Base-by-base conservation (phyloP, 768 basidiomycete genomes). In the Psilocybe azurescens region DNA sequence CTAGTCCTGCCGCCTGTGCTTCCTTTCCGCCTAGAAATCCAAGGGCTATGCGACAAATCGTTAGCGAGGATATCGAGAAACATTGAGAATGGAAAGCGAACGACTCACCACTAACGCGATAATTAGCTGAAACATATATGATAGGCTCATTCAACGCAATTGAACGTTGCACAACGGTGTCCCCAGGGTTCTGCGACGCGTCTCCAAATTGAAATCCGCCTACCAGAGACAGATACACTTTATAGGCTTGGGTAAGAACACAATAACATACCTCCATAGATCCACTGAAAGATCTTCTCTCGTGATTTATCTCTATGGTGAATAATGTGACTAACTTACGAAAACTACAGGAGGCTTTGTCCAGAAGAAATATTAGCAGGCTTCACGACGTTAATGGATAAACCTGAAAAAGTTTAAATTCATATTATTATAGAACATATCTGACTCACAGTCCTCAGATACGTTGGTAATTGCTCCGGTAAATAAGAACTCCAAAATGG, bases 11-110 rank as follows among this genome's bases (percentile, higher is more conserved):
- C 4, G 62, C 72, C 29, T 75, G 72, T 4, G 77, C 72, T 61
- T 81, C 75, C 54, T 78, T 66, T 9, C 79, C 74, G 1, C 70
- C 78, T 24, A 81, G 52, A 54, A 81, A 82, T 1, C 81, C 82
- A n/a, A 79, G 75, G 0, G 74, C 75, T 76, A 20, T 28, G 47
- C 18, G 38, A 32, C 14, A 50, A 53, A 16, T 3, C 41, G 14
- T 14, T n/a, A 36, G 7, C 33, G 11, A 36, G 6, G 33, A 36
- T 36, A 36, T 7, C 33, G 33, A 36, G 33, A 6, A 24, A 24
- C 24, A 24, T 24, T 24, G 24, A 11, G 33, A 36, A 1, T 36
- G 11, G 33, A 36, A 10, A 47, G 13, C 33, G 32, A 1, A 30
- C 20, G 8, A 49, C 73, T 64, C 53, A 79, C 79, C 78, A 50